These are phyloP conservation scores for Coemansia sp. DNA, from an alignment of 192 early-diverging fungal genomes.

Conservation along the genomic window DNA sequence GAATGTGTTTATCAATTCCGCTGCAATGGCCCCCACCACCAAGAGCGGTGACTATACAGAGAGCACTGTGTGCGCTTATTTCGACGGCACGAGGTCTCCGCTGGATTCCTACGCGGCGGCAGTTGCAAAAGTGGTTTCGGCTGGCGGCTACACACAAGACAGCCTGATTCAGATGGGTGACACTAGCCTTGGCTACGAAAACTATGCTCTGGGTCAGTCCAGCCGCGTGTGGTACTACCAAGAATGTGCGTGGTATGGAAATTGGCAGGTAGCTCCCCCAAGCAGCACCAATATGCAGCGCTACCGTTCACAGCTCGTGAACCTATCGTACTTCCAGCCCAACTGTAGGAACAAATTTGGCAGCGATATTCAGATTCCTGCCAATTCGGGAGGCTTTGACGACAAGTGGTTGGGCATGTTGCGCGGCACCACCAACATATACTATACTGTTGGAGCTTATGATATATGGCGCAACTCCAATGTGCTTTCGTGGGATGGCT, in stretches of 20 bases:
- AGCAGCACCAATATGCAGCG: slow-evolving; percentile 22
- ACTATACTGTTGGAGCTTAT: slow-evolving; percentile 24
- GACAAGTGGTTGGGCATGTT: slow-evolving; percentile 29
- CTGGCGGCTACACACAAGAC: slow-evolving; percentile 10
- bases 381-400: slow-evolving; percentile 24
- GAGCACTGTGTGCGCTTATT: slow-evolving; percentile 24
- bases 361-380: slow-evolving; percentile 18
- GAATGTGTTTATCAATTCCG: slow-evolving; percentile 12
- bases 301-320: slow-evolving; percentile 36
- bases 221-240: slow-evolving; percentile 59
- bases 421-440: slow-evolving; percentile 26
- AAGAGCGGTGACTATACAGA: slow-evolving; percentile 16
- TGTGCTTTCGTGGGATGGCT: slow-evolving; percentile 18
- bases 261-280: slow-evolving; percentile 53
- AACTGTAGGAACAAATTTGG: slow-evolving; percentile 48
- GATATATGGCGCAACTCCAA: slow-evolving; percentile 31
- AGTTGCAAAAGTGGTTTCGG: slow-evolving; percentile 11
- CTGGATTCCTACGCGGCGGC: slow-evolving; percentile 30
- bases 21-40: slow-evolving; percentile 15
- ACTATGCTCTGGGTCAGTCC: slow-evolving; percentile 37
- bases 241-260: slow-evolving; percentile 64
- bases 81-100: slow-evolving; percentile 17
- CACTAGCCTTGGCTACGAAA: slow-evolving; percentile 25
- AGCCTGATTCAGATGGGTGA: slow-evolving; percentile 24
- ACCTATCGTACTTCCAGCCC: slow-evolving; percentile 32